phyloP scores from a whole-genome alignment of 2,329 filamentous ascomycete genomes.

The Bipolaris cookei region DNA sequence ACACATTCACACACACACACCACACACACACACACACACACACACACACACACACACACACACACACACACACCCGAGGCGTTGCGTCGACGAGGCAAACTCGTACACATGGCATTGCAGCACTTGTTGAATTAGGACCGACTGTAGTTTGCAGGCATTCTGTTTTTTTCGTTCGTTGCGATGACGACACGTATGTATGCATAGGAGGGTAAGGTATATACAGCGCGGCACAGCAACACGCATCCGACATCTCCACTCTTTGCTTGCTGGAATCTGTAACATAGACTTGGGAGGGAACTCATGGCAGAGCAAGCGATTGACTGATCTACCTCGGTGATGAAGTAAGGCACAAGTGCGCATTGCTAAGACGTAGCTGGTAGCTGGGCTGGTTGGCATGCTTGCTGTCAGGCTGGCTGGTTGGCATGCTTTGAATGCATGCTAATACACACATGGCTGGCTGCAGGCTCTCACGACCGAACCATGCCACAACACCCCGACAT shows the following conservation, averaged over 20 bases:
- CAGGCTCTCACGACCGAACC: constrained; percentile 8
- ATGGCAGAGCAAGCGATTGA: constrained; percentile 12
- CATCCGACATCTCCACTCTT: constrained; percentile 22
- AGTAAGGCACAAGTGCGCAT: constrained; percentile 14
- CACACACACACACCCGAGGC: background rate
- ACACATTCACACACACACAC: background rate
- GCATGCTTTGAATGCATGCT: background rate
- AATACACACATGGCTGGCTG: background rate
- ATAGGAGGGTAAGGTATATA: constrained; percentile 9
- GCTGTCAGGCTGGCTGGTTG: background rate
- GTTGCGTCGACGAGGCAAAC: constrained; percentile 27
- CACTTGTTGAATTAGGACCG: constrained; percentile 22
- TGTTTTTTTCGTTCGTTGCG: constrained; percentile 22
- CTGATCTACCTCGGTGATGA: constrained; percentile 24
- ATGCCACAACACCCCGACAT: constrained; percentile 12
- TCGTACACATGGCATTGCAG: constrained; percentile 33
- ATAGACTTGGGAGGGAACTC: background rate
- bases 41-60: background rate
- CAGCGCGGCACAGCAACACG: constrained; percentile 20
- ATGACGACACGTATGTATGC: constrained; percentile 38
- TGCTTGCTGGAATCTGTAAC: constrained; percentile 10
- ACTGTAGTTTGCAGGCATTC: constrained; percentile 9
- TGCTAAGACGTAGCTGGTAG: constrained; percentile 1
- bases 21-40: background rate
- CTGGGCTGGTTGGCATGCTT: background rate